Percentiles rank a stretch among this genome's conserved stretches.
Conservation (phyloP, 2,329 filamentous ascomycete genomes). For the Curvularia eragrostidis region DNA sequence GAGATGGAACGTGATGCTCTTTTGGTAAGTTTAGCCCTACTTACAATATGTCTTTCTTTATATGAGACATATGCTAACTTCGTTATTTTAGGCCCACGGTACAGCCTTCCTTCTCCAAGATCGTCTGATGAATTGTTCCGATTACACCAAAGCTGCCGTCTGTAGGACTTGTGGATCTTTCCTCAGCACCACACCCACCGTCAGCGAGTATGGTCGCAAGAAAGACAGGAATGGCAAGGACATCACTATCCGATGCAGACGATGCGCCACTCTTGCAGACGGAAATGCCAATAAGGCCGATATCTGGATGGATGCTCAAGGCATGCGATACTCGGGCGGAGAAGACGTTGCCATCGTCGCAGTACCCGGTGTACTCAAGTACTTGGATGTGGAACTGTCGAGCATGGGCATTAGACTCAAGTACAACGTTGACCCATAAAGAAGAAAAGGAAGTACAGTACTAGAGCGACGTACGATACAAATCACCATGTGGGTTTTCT, state of each 20-base stretch:
- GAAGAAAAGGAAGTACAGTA: background rate
- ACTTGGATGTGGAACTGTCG: constrained; percentile 90
- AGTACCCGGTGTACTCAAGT: constrained; percentile 90
- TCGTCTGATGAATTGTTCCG: constrained; percentile 94
- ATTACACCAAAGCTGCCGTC: constrained; percentile 88
- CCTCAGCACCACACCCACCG: constrained; percentile 82
- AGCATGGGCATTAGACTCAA: constrained; percentile 97
- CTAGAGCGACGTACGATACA: background rate
- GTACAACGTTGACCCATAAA: constrained; percentile 73
- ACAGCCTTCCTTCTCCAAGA: constrained; percentile 95
- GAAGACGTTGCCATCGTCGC: constrained; percentile 90
- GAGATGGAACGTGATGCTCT: constrained; percentile 99
- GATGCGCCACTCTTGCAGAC: constrained; percentile 69
- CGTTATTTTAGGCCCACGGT: constrained; percentile 72
- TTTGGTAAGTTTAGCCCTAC: constrained; percentile 52
- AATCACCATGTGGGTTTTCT: background rate
- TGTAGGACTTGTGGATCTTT: constrained; percentile 91
- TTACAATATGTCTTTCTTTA: background rate
- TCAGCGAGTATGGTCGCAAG: constrained; percentile 63
- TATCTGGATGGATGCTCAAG: constrained; percentile 89
- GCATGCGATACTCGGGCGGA: constrained; percentile 83
- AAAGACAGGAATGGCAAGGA: constrained; percentile 66
- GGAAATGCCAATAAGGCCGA: constrained; percentile 66
- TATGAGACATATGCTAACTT: background rate
- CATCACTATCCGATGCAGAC: constrained; percentile 79